phyloP scores from a whole-genome alignment of 192 early-diverging fungal genomes.

The Rhizophagus sp. region DNA sequence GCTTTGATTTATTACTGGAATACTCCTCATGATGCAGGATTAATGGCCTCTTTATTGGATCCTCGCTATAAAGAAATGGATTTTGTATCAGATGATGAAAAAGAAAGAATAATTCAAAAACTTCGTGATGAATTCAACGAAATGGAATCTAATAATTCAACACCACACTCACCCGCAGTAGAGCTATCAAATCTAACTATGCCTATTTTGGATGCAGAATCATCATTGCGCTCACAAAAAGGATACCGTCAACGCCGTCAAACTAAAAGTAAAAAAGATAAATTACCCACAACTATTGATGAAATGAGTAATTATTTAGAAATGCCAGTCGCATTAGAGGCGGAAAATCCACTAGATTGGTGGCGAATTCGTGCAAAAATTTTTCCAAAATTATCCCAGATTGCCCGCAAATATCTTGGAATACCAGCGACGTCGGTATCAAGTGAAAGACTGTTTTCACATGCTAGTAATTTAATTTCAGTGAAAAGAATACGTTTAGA shows the following conservation, averaged over 20 bases:
- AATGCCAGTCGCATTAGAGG: background rate
- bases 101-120: background rate
- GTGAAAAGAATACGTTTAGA: too few relatives aligned
- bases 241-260: background rate
- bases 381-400: background rate
- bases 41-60: too few relatives aligned
- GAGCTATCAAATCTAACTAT: too few relatives aligned
- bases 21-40: too few relatives aligned
- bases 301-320: background rate
- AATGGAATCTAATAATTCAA: background rate
- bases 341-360: background rate
- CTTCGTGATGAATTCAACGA: background rate
- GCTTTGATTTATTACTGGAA: too few relatives aligned
- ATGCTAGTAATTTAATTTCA: background rate
- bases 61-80: too few relatives aligned
- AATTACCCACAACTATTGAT: background rate
- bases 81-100: background rate
- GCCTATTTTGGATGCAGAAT: too few relatives aligned
- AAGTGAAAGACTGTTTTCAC: background rate
- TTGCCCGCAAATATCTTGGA: background rate
- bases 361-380: background rate
- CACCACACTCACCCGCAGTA: too few relatives aligned
- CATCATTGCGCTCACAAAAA: background rate
- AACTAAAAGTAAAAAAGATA: background rate
- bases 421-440: background rate